Evolutionary conservation across 2,329 filamentous ascomycete species (phyloP).

Genomic region (Neopestalotiopsis clavispora): DNA sequence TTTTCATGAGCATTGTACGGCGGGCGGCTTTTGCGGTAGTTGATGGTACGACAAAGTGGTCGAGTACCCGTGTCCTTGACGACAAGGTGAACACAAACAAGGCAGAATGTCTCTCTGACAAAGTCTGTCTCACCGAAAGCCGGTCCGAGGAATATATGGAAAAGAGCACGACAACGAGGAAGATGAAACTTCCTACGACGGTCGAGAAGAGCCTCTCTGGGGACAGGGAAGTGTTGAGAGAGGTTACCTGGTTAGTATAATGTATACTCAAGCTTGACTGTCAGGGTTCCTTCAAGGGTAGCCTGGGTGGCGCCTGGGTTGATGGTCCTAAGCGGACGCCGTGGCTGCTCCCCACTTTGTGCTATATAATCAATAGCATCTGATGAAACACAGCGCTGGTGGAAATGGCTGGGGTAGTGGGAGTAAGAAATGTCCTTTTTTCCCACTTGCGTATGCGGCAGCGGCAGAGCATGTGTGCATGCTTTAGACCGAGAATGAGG

Average conservation of each 20-base stretch:
- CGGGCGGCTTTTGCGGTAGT: constrained; percentile 17
- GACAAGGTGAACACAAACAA: constrained; percentile 13
- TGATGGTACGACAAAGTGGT: constrained; percentile 16
- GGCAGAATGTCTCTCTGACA: constrained; percentile 11
- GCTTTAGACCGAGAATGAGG: constrained; percentile 2
- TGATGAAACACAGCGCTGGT: constrained; percentile 1
- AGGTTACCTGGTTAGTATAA: background rate
- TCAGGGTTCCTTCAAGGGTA: background rate
- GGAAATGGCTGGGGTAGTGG: background rate
- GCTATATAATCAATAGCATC: background rate
- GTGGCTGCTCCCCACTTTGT: constrained; percentile 5
- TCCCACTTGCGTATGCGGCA: background rate
- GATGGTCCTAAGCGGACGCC: constrained; percentile 6
- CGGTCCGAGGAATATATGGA: background rate
- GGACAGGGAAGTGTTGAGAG: background rate
- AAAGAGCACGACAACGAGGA: background rate
- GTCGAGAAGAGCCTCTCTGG: background rate
- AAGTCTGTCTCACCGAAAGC: constrained; percentile 8
- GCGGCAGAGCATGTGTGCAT: background rate
- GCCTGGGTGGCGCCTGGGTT: constrained; percentile 5
- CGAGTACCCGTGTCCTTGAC: constrained; percentile 10
- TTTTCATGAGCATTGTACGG: constrained; percentile 28
- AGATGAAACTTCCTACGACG: background rate
- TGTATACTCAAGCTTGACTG: background rate
- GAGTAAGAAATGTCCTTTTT: background rate